A percentile compares a stretch with the other conserved stretches of the same genome.
These are phyloP conservation scores for Rhizopogon sp. DNA, from an alignment of 768 basidiomycete species.

Conservation along the genomic window DNA sequence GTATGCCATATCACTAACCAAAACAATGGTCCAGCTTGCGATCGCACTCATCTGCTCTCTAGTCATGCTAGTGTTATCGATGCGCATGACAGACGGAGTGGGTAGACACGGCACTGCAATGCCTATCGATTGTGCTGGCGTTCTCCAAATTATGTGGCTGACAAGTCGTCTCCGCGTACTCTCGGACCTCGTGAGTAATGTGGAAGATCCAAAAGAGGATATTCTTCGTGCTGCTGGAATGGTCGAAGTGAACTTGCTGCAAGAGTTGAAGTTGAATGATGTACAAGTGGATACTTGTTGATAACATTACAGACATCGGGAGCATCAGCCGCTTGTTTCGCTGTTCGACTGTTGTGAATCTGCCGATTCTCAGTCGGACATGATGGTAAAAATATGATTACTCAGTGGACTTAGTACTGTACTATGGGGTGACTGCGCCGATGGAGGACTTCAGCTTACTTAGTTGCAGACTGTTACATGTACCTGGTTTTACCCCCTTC, in stretches of 20 bases:
- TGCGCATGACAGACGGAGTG: background rate
- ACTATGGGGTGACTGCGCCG: no score
- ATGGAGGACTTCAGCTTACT: no score
- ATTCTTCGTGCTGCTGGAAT: constrained; percentile 6
- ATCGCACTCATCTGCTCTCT: constrained; percentile 7
- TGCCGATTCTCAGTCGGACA: no score
- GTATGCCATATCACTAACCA: background rate
- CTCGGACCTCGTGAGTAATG: background rate
- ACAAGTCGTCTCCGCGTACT: constrained; percentile 3
- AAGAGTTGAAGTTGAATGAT: background rate
- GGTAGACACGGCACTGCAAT: background rate
- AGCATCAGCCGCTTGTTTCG: no score
- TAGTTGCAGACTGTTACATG: no score
- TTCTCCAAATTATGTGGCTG: constrained; percentile 12
- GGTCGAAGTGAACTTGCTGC: constrained; percentile 2
- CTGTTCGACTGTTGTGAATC: no score
- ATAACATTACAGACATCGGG: background rate
- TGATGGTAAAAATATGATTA: no score
- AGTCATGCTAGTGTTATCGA: background rate
- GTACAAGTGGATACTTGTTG: background rate
- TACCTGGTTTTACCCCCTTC: no score
- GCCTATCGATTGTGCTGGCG: constrained; percentile 2
- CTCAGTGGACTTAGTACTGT: no score
- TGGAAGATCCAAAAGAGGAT: background rate
- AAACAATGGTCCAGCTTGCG: background rate